Conservation (phyloP, 2,329 filamentous ascomycete genomes). For the Ophiostoma ips region DNA sequence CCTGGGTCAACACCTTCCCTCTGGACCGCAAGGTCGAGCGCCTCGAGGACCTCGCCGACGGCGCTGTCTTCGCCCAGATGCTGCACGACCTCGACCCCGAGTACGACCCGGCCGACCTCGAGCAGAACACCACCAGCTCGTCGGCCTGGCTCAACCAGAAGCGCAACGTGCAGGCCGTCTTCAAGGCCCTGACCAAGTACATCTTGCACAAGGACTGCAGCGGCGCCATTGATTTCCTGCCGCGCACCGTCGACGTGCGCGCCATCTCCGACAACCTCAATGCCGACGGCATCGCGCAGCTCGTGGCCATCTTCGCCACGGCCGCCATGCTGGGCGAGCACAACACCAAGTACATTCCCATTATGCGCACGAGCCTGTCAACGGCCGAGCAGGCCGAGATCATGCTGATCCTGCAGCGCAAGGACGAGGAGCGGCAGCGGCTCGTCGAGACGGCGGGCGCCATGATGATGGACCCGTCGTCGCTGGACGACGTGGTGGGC, state of each 20-base stretch:
- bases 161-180: constrained; percentile 79
- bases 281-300: constrained; percentile 13
- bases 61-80: constrained; percentile 38
- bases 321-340: constrained; percentile 18
- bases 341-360: constrained; percentile 19
- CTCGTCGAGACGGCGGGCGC: constrained; percentile 19
- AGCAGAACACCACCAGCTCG: constrained; percentile 28
- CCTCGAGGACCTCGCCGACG: constrained; percentile 39
- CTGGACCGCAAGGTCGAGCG: constrained; percentile 31
- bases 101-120: constrained; percentile 41
- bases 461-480: constrained; percentile 14
- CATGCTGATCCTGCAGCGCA: constrained; percentile 33
- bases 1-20: constrained; percentile 38
- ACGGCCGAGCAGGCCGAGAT: constrained; percentile 30
- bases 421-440: constrained; percentile 28
- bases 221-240: constrained; percentile 14
- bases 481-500: constrained; percentile 22
- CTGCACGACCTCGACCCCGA: constrained; percentile 43
- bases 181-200: constrained; percentile 75
- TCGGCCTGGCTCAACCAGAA: constrained; percentile 49
- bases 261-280: constrained; percentile 14
- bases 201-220: constrained; percentile 24
- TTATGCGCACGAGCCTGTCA: constrained; percentile 19
- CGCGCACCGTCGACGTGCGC: constrained; percentile 14
- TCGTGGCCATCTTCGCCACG: constrained; percentile 26